A percentile compares a stretch with the other conserved stretches of the same genome.
Evolutionary conservation across 2,329 filamentous ascomycete species (phyloP).

Genomic region (Alternaria atra): DNA sequence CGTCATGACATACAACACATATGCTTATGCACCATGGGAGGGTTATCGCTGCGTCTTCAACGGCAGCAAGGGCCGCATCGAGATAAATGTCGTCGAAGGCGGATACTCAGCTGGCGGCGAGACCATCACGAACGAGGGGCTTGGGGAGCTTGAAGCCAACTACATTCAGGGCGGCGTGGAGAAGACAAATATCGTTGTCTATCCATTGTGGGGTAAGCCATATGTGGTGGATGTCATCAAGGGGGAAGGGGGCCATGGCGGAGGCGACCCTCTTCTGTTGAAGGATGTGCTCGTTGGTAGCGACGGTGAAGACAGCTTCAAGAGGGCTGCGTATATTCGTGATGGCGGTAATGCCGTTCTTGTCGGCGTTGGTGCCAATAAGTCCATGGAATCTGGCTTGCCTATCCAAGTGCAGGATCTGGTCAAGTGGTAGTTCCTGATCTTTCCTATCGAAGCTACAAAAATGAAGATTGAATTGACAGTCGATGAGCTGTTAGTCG

Average conservation of each 20-base stretch:
- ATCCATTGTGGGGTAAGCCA: conserved; percentile 64
- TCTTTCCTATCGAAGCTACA: not conserved
- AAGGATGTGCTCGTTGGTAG: conserved; percentile 66
- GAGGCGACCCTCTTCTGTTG: conserved; percentile 66
- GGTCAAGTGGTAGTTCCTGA: conserved; percentile 18
- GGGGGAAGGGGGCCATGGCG: conserved; percentile 66
- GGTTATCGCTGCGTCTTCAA: conserved; percentile 67
- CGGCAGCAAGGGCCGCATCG: conserved; percentile 66
- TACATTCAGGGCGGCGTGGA: conserved; percentile 10
- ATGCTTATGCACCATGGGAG: conserved; percentile 70
- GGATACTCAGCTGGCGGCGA: conserved; percentile 66
- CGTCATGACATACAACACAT: conserved; percentile 67
- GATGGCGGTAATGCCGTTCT: conserved; percentile 68
- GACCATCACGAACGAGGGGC: conserved; percentile 7
- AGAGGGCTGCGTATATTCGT: conserved; percentile 64
- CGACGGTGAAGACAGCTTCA: conserved; percentile 56
- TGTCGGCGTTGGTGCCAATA: conserved; percentile 68
- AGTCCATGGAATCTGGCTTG: conserved; percentile 65
- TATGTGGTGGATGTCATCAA: conserved; percentile 63
- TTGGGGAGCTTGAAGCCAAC: conserved; percentile 8
- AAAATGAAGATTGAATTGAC: not conserved
- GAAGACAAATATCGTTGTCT: conserved; percentile 55
- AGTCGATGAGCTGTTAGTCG: not conserved
- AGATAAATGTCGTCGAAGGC: conserved; percentile 70
- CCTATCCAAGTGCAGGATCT: conserved; percentile 65